phyloP scores from a whole-genome alignment of 2,329 filamentous ascomycete species.

The Colletotrichum sublineola region DNA sequence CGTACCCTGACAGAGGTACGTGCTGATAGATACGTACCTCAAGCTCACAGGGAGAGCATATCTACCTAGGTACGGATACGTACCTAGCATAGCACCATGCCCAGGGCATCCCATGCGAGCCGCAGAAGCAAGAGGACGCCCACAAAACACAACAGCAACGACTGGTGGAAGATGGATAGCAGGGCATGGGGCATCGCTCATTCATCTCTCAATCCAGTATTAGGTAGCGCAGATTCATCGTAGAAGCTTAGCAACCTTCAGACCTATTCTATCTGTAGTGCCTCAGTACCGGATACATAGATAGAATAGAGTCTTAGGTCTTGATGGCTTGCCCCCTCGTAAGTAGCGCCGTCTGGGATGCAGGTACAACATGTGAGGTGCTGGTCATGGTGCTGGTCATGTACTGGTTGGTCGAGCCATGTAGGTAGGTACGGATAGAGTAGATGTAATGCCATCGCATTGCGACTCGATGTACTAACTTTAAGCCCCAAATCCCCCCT shows the following conservation, averaged over 20 bases:
- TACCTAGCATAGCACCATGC: too few relatives aligned
- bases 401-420: too few relatives aligned
- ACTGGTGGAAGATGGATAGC: not conserved
- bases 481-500: constrained; percentile 37
- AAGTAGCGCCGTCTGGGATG: constrained; percentile 18
- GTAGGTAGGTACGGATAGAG: too few relatives aligned
- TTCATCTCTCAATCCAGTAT: not conserved
- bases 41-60: constrained; percentile 9
- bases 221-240: not conserved
- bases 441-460: constrained; percentile 19
- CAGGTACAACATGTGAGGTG: not conserved
- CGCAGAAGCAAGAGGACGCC: constrained; percentile 13
- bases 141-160: constrained; percentile 10
- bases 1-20: not conserved
- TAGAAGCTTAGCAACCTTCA: not conserved
- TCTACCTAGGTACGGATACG: too few relatives aligned
- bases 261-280: not conserved
- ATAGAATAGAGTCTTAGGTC: not conserved
- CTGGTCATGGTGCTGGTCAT: too few relatives aligned
- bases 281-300: not conserved
- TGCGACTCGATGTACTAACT: constrained; percentile 25
- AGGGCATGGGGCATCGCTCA: not conserved
- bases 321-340: not conserved
- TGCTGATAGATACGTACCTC: not conserved
- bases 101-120: constrained; percentile 34